Evolutionary conservation across 2,329 filamentous ascomycete species (phyloP), one percentile per base, ranked within the genome.

Genomic region (Alternaria arborescens): DNA sequence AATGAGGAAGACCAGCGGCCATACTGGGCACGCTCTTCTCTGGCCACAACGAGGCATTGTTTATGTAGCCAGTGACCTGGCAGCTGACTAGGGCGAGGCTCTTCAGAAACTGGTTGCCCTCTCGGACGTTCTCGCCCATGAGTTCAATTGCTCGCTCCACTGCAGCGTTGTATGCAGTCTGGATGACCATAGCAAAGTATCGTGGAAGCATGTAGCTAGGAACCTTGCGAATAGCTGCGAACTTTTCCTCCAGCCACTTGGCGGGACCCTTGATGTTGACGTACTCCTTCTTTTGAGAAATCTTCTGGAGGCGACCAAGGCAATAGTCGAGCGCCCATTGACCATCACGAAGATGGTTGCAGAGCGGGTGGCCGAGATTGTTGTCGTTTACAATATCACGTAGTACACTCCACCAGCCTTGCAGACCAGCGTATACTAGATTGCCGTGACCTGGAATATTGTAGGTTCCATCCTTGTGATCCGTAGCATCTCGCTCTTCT

Each of bases 351-450:
- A 99, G 86, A 73, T 99, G 94, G 72, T 97, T 90, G 78, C 94
- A 98, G 11, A 99, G 85, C 0, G 95, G 92, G 75, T 99, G 95
- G 0, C 92, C 95, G 8, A 99, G 86, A 74, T 98, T 89, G 77
- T 99, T 99, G 65, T 95, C 89, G 52, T 85, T 87, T 69, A 98
- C 91, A 63, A 99, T 90, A 58, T 91, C 85, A 70, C 93, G 90
- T 42, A 99, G 82, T 1, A 97, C 83, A 76, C 93, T 97, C 93
- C 94, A 97, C 94, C 95, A 99, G 38, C 96, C 96, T 78, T 99
- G 95, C n/a, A 99, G 85, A 62, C 95, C 95, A 61, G 94, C 94
- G 78, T 98, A 99, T 2, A 97, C 92, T 42, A 97, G 85, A 60
- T 91, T 88, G 3, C 94, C 94, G 73, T 93, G 84, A 1, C 89